phyloP scores from a whole-genome alignment of 768 basidiomycete genomes.

The Cantharellus cinnabarinus region DNA sequence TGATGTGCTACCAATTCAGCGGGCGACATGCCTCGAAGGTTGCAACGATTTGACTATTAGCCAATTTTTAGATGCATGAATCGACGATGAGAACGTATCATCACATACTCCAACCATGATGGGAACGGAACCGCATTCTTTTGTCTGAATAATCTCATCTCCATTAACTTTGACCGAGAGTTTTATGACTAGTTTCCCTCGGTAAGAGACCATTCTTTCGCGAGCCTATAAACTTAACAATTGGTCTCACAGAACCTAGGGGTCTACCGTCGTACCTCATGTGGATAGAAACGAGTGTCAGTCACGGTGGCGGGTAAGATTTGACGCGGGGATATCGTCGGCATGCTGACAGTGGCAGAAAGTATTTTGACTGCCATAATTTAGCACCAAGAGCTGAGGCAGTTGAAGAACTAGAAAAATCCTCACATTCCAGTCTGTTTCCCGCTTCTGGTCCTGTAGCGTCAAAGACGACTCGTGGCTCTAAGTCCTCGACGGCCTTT shows the following conservation, averaged over 20 bases:
- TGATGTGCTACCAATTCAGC: constrained; percentile 71
- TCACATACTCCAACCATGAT: constrained; percentile 86
- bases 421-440: constrained; percentile 66
- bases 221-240: constrained; percentile 39
- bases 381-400: no score
- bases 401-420: constrained; percentile 8
- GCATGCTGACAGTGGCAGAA: constrained; percentile 58
- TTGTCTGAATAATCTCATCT: constrained; percentile 39
- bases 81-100: neutral
- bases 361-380: constrained; percentile 65
- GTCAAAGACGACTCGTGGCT: constrained; percentile 86
- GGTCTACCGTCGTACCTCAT: constrained; percentile 38
- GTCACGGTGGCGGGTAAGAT: constrained; percentile 36
- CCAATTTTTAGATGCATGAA: neutral
- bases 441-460: constrained; percentile 41
- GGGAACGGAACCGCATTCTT: constrained; percentile 83
- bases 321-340: constrained; percentile 60
- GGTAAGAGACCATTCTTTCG: constrained; percentile 81
- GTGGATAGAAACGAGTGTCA: constrained; percentile 67
- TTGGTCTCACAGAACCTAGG: neutral
- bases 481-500: constrained; percentile 63
- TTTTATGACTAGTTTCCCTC: constrained; percentile 72
- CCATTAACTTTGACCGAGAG: constrained; percentile 68
- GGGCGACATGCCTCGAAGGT: constrained; percentile 68
- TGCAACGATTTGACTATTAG: constrained; percentile 70